Base-by-base conservation (phyloP, 805 yeast species). In the Pichia nanzhaoensis region DNA sequence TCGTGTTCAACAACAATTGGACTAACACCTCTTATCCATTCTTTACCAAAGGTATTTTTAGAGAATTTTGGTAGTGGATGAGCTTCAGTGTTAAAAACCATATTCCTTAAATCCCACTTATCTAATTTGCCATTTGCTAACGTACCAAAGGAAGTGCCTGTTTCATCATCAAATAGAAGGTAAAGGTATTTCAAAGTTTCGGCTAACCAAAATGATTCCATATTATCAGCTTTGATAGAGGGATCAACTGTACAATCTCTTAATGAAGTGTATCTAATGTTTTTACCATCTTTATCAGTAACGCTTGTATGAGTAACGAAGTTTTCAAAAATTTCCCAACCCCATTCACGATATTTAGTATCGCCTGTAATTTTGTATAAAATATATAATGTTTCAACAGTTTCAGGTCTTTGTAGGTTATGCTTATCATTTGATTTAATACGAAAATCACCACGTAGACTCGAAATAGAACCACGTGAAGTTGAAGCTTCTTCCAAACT, bases 171-270 rank as follows among this genome's bases (percentile, higher is more conserved):
- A 64, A 88, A 88, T 51, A 88, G 67, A 46, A 87, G 65, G 57
- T 86, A 86, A 34, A 89, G 69, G 64, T 89, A 90, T 64, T 90
- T 90, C 59, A 90, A 73, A 3, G 97, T 90, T 62, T 90, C 96
- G 2, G 96, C 90, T 41, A 86, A 71, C 97, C 97, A 90, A 70
- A 87, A 88, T 18, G 95, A 82, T 64, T 89, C 96, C 78, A 85
- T 77, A 58, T 85, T 86, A 63, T 90, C 93, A 44, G 73, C 65
- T 50, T 60, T 61, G 18, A 59, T 57, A n/a, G 58, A 59, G 3
- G 90, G 80, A 30, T 80, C 78, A 2, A 55, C 51, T 1, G 85
- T 77, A 39, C 87, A 90, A 59, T 85, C 86, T 41, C 73, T 67
- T 51, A 89, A 64, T 8, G 84, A 76, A 2, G 87, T 72, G 61